phyloP scores from a whole-genome alignment of 2,329 filamentous ascomycete species.

The Colletotrichum zoysiae region DNA sequence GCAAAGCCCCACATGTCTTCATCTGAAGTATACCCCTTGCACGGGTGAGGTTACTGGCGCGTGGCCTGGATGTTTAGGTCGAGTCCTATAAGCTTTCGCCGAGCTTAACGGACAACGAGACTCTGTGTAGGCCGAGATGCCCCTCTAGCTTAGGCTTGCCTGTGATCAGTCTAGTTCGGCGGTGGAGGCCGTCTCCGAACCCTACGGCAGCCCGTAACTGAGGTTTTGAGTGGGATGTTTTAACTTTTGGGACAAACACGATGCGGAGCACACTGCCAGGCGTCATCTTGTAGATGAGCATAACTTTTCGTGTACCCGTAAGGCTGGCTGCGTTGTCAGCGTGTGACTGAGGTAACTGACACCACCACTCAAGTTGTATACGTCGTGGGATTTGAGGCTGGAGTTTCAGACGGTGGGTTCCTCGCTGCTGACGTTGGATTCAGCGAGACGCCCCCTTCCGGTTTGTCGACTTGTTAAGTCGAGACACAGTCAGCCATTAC shows the following conservation, averaged over 20 bases:
- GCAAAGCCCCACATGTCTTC: background rate
- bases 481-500: background rate
- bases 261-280: background rate
- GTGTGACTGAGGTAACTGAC: background rate
- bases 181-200: background rate
- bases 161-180: background rate
- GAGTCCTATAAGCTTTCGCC: background rate
- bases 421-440: slow-evolving; percentile 26
- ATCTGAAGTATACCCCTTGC: background rate
- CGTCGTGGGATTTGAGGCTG: background rate
- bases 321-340: background rate
- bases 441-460: background rate
- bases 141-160: background rate
- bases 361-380: background rate
- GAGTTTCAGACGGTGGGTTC: background rate
- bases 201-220: too few species aligned
- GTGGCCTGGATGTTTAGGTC: background rate
- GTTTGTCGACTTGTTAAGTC: background rate
- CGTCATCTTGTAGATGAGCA: background rate
- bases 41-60: background rate
- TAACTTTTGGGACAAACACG: background rate
- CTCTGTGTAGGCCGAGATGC: background rate
- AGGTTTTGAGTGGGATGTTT: background rate
- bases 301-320: background rate
- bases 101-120: background rate